Evolutionary conservation across 164 flowering plant species (phyloP), one percentile per base, ranked within the genome.

Genomic region (Saururus chinensis): DNA sequence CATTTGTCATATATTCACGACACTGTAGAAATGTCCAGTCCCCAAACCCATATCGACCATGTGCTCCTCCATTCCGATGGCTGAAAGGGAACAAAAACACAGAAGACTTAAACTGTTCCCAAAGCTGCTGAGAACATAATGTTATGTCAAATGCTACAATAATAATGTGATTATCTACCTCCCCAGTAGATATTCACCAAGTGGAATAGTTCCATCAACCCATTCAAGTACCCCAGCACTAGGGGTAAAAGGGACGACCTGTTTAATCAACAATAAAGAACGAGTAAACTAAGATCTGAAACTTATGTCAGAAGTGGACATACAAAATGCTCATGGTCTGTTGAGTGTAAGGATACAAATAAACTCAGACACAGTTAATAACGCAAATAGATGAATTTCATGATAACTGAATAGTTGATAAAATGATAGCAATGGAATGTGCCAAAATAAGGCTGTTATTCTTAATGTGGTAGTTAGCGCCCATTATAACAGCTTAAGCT

Each of bases 221-320:
- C 99, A 95, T 76, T 95, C 99, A 73, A 90, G 88, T 60, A 95
- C 92, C 66, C 99, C 99, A 69, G 99, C 99, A 85, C 99, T 95
- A 9, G 99, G 99, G 61, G 99, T 90, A 72, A 95, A 95, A 53
- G 99, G 97, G 70, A 95, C 86, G 60, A 95, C 99, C 99, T 95
- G 74, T 69, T 68, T 49, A 73, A 76, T 60, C 10, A 66, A 58
- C 6, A 66, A 57, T 35, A 22, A 35, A 23, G 2, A 24, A 23
- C 19, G 35, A 30, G 21, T 12, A 21, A 9, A 53, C 56, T 53
- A 52, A 5, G 23, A 30, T 2, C 37, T 17, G 17, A 8, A 45
- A 45, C 14, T 17, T 45, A 45, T 45, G 11, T 30, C 49, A 45
- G 49, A 45, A 7, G 49, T 45, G 49, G 49, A 12, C 14, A 45